These are phyloP conservation scores for Cercophora scortea DNA, from an alignment of 495 filamentous ascomycete genomes.

Conservation along the genomic window DNA sequence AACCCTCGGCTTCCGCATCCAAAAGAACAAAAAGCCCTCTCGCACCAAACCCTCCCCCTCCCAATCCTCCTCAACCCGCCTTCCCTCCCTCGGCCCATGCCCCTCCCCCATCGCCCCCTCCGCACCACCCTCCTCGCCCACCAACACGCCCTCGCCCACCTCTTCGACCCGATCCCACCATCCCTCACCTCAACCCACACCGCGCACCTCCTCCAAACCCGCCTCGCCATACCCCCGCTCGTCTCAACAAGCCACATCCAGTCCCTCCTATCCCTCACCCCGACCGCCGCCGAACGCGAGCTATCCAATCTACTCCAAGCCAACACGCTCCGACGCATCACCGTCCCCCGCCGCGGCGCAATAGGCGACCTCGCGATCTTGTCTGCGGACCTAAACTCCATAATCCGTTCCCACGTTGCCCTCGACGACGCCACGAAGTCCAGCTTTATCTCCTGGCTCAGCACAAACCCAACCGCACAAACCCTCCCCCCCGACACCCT, in stretches of 20 bases:
- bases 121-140: slow-evolving; percentile 49
- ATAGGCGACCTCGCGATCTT: slow-evolving; percentile 68
- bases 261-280: slow-evolving; percentile 53
- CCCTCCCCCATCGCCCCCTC: not conserved
- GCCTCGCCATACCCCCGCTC: slow-evolving; percentile 57
- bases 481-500: slow-evolving; percentile 5
- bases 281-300: slow-evolving; percentile 67
- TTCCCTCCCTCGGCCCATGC: not conserved
- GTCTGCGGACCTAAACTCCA: slow-evolving; percentile 50
- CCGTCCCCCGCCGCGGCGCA: slow-evolving; percentile 57
- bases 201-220: slow-evolving; percentile 61
- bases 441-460: slow-evolving; percentile 49
- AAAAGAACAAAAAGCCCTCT: not conserved
- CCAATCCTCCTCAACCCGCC: not conserved
- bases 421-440: slow-evolving; percentile 38
- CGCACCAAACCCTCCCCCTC: not conserved
- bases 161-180: slow-evolving; percentile 63
- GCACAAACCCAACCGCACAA: slow-evolving; percentile 44
- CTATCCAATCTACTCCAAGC: slow-evolving; percentile 53
- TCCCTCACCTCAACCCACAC: slow-evolving; percentile 72
- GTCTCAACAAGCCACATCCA: slow-evolving; percentile 67
- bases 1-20: not conserved
- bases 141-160: slow-evolving; percentile 48
- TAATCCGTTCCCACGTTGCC: slow-evolving; percentile 32
- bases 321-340: slow-evolving; percentile 57